A percentile compares a stretch with the other conserved stretches of the same genome.
Evolutionary conservation across 1,284 basidiomycete genomes (phyloP).

Genomic region (Ustilago hordei): DNA sequence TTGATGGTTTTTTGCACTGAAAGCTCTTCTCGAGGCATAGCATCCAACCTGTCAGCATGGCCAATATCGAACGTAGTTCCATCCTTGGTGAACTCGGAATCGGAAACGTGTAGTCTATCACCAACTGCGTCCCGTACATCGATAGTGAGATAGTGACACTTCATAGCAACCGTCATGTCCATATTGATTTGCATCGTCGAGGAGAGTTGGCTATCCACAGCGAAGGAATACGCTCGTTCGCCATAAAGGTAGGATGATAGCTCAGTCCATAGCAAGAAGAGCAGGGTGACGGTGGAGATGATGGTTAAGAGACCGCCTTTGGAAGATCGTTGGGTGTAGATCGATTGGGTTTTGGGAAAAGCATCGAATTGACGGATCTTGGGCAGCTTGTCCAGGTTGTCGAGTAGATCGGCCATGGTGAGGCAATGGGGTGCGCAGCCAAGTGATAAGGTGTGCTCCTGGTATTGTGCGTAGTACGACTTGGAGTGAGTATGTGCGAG

Average conservation of each 20-base stretch:
- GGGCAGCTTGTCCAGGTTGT: conserved; percentile 61
- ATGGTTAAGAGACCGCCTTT: conserved; percentile 89
- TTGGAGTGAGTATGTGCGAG: too few relatives aligned
- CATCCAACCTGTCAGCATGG: conserved; percentile 79
- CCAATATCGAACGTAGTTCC: conserved; percentile 80
- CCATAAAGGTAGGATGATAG: conserved; percentile 90
- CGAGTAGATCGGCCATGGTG: conserved; percentile 60
- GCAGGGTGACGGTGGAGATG: conserved; percentile 79
- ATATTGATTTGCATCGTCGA: conserved; percentile 66
- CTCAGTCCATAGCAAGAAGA: conserved; percentile 85
- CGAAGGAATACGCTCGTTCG: conserved; percentile 74
- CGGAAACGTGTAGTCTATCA: conserved; percentile 86
- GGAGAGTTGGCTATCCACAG: conserved; percentile 55
- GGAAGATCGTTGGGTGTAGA: conserved; percentile 86
- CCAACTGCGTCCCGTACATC: conserved; percentile 93
- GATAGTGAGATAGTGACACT: conserved; percentile 75
- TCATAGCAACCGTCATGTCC: conserved; percentile 66
- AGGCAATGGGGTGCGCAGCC: not conserved
- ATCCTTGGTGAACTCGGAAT: conserved; percentile 82
- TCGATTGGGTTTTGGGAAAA: conserved; percentile 75
- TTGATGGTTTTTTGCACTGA: conserved; percentile 50
- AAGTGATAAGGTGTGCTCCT: too few relatives aligned
- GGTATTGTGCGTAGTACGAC: too few relatives aligned
- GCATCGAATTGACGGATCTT: conserved; percentile 68
- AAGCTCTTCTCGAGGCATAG: conserved; percentile 59